Conservation (phyloP, 352 stramenopile species). For the Globisporangium nagaii region DNA sequence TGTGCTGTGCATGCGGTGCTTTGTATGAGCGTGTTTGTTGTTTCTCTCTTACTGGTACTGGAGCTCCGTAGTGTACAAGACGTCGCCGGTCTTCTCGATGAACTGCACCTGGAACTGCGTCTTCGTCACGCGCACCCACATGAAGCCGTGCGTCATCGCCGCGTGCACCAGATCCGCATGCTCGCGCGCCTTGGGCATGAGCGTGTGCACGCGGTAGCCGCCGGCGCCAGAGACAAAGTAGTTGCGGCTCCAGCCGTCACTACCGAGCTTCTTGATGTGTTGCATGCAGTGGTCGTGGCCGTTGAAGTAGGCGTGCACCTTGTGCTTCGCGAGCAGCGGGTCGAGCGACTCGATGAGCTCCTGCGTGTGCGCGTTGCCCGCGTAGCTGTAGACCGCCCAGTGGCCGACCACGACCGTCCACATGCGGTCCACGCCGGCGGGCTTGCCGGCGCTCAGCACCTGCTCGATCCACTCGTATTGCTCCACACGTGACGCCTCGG, state of each 20-base stretch:
- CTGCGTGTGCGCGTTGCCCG: constrained; percentile 70
- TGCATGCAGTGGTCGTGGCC: constrained; percentile 84
- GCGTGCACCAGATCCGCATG: constrained; percentile 73
- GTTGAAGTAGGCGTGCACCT: constrained; percentile 85
- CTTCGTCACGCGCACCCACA: constrained; percentile 69
- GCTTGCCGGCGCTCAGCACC: constrained; percentile 49
- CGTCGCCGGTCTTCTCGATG: constrained; percentile 53
- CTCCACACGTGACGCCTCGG: constrained; percentile 34
- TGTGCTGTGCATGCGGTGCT: neutral
- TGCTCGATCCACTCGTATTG: constrained; percentile 82
- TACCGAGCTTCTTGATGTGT: constrained; percentile 57
- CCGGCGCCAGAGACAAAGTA: constrained; percentile 81
- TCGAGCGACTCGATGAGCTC: constrained; percentile 73
- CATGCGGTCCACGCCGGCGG: constrained; percentile 66
- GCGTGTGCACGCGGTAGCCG: constrained; percentile 61
- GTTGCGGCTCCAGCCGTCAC: constrained; percentile 39
- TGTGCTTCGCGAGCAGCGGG: constrained; percentile 73
- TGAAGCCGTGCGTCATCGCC: constrained; percentile 82
- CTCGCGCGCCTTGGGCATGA: constrained; percentile 58
- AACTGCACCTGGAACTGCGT: constrained; percentile 72
- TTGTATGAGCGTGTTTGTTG: neutral
- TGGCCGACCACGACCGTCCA: constrained; percentile 84
- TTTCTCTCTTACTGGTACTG: constrained; percentile 23
- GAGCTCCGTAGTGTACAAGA: constrained; percentile 81
- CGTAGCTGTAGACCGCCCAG: constrained; percentile 83